These are phyloP conservation scores for Graphilbum sp. DNA, from an alignment of 2,329 filamentous ascomycete genomes.

Conservation along the genomic window DNA sequence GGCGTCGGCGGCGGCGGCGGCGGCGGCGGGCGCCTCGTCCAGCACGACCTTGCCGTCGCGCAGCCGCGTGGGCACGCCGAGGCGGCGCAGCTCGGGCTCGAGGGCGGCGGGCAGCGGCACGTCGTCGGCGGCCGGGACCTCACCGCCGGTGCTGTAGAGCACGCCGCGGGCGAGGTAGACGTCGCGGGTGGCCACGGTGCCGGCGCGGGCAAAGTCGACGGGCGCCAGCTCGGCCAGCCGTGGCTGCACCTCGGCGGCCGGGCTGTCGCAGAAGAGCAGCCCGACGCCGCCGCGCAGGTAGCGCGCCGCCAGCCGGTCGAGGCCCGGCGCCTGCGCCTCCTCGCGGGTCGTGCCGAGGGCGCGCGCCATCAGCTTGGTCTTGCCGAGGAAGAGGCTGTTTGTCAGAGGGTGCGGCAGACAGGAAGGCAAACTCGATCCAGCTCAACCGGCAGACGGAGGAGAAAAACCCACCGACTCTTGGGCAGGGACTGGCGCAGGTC, in stretches of 20 bases:
- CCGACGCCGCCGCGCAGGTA: constrained; percentile 64
- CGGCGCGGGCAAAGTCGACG: constrained; percentile 83
- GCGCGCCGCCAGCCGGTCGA: constrained; percentile 45
- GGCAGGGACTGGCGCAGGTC: constrained; percentile 70
- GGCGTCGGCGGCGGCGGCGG: not conserved
- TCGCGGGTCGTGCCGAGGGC: constrained; percentile 67
- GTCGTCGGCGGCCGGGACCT: constrained; percentile 66
- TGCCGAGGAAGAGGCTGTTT: constrained; percentile 78
- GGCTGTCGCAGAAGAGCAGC: constrained; percentile 74
- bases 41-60: constrained; percentile 77
- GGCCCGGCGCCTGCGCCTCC: constrained; percentile 65
- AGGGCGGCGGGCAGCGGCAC: constrained; percentile 74
- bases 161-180: constrained; percentile 74
- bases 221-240: constrained; percentile 61
- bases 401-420: not conserved
- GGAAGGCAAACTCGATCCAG: too few relatives aligned
- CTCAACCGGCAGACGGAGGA: too few relatives aligned
- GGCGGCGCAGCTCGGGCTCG: constrained; percentile 76
- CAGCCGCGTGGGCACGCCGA: constrained; percentile 80
- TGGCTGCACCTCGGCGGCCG: constrained; percentile 41
- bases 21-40: constrained; percentile 16
- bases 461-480: constrained; percentile 54
- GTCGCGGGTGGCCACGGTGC: constrained; percentile 53
- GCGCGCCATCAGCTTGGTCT: constrained; percentile 97
- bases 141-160: constrained; percentile 65